Conservation (phyloP, 371 early-diverging fungal species). For the Haplosporangium sp. region DNA sequence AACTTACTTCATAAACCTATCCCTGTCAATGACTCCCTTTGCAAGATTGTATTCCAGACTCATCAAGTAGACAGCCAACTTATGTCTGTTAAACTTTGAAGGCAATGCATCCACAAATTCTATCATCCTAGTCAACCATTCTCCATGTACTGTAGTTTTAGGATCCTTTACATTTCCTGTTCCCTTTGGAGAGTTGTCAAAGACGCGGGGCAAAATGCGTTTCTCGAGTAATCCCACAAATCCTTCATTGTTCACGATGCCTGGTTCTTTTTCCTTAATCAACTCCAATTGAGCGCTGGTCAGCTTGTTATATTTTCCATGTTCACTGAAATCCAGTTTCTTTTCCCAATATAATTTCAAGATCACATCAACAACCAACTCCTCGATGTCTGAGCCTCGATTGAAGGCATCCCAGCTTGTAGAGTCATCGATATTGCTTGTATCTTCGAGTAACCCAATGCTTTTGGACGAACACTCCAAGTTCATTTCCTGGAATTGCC, state of each 20-base stretch:
- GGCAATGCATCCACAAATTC: constrained; percentile 33
- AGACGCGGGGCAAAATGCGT: constrained; percentile 21
- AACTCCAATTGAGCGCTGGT: constrained; percentile 28
- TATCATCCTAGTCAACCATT: constrained; percentile 41
- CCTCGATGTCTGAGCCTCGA: neutral
- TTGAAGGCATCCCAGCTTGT: neutral
- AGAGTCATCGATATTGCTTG: constrained; percentile 15
- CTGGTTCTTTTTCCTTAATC: constrained; percentile 14
- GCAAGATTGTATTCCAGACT: constrained; percentile 34
- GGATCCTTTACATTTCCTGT: neutral
- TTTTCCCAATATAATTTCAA: constrained; percentile 13
- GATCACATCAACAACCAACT: constrained; percentile 16
- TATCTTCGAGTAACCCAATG: constrained; percentile 13
- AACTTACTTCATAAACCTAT: constrained; percentile 37
- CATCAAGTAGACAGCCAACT: constrained; percentile 39
- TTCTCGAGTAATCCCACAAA: constrained; percentile 42
- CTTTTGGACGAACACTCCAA: constrained; percentile 15
- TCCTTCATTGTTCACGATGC: constrained; percentile 27
- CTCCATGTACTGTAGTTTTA: constrained; percentile 6
- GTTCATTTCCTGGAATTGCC: constrained; percentile 11
- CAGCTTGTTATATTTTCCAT: neutral
- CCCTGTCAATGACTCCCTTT: constrained; percentile 19
- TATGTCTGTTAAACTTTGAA: constrained; percentile 45
- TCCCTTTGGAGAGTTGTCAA: neutral
- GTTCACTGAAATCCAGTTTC: constrained; percentile 18